phyloP scores from a whole-genome alignment of 768 basidiomycete species.

The Austroboletus festivus region DNA sequence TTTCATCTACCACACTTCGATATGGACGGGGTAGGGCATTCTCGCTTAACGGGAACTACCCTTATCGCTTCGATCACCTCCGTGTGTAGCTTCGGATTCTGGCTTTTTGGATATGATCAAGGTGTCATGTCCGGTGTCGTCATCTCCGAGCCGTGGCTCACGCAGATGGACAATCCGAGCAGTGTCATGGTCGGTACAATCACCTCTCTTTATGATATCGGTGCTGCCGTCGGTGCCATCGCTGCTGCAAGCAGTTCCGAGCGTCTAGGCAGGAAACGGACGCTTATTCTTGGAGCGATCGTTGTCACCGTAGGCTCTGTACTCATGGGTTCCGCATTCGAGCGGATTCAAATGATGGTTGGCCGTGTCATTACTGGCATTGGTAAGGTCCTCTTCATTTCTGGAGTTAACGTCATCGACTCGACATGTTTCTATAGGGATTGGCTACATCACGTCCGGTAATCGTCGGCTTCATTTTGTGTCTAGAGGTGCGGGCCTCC shows the following conservation, averaged over 20 bases:
- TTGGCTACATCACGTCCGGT: slow-evolving; percentile 14
- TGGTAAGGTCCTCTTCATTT: background rate
- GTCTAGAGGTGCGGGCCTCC: background rate
- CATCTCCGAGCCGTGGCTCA: slow-evolving; percentile 11
- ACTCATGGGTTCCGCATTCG: slow-evolving; percentile 12
- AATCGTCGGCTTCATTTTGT: background rate
- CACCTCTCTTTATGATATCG: slow-evolving; percentile 16
- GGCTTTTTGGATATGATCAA: slow-evolving; percentile 18
- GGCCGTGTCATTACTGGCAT: slow-evolving; percentile 8
- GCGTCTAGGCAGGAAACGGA: slow-evolving; percentile 10
- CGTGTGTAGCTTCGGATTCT: slow-evolving; percentile 14
- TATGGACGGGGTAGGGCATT: slow-evolving; percentile 14
- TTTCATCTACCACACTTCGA: too few relatives aligned
- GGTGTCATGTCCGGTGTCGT: slow-evolving; percentile 17
- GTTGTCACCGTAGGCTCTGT: slow-evolving; percentile 10
- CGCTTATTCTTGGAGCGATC: slow-evolving; percentile 7
- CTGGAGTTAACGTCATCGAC: background rate
- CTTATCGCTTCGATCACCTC: slow-evolving; percentile 15
- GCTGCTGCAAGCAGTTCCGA: slow-evolving; percentile 13
- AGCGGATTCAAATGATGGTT: slow-evolving; percentile 15
- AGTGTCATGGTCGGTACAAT: slow-evolving; percentile 16
- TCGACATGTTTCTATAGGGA: slow-evolving; percentile 2
- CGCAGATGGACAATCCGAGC: slow-evolving; percentile 14
- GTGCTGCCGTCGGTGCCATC: slow-evolving; percentile 12
- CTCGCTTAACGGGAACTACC: slow-evolving; percentile 4